These are phyloP conservation scores for Cinnamomum chago DNA, from an alignment of 164 flowering plant genomes.

Conservation along the genomic window DNA sequence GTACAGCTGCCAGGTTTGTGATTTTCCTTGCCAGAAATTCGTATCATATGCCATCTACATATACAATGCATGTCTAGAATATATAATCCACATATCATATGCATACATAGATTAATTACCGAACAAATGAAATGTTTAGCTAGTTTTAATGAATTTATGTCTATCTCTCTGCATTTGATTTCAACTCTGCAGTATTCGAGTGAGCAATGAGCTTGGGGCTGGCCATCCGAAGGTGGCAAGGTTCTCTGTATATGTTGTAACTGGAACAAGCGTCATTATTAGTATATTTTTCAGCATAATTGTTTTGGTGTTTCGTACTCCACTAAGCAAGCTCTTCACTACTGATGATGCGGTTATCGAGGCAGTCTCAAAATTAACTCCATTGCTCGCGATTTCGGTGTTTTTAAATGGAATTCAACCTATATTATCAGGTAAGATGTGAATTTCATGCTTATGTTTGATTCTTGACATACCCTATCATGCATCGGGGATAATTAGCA, in stretches of 20 bases:
- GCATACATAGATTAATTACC: not conserved
- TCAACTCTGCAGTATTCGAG: constrained; percentile 46
- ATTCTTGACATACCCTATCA: not conserved
- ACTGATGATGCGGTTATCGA: constrained; percentile 35
- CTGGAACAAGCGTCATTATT: constrained; percentile 35
- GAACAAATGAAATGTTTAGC: not conserved
- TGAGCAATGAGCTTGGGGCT: constrained; percentile 75
- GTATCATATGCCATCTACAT: not conserved
- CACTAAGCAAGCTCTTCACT: constrained; percentile 52
- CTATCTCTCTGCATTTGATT: not conserved
- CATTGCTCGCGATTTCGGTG: constrained; percentile 61
- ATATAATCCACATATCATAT: not conserved
- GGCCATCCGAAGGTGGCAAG: constrained; percentile 50
- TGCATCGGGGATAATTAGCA: no score
- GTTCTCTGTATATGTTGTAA: constrained; percentile 61
- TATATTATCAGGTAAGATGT: constrained; percentile 51
- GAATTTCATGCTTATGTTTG: not conserved
- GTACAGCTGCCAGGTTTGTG: constrained; percentile 50
- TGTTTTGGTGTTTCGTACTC: constrained; percentile 36
- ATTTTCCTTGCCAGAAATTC: not conserved
- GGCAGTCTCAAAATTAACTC: constrained; percentile 49
- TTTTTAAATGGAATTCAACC: constrained; percentile 72
- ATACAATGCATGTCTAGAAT: not conserved
- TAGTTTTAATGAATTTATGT: not conserved
- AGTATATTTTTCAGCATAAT: constrained; percentile 46